Evolutionary conservation across 2,329 filamentous ascomycete genomes (phyloP), one percentile per base, ranked within the genome.

Genomic region (Colletotrichum chrysophilum): DNA sequence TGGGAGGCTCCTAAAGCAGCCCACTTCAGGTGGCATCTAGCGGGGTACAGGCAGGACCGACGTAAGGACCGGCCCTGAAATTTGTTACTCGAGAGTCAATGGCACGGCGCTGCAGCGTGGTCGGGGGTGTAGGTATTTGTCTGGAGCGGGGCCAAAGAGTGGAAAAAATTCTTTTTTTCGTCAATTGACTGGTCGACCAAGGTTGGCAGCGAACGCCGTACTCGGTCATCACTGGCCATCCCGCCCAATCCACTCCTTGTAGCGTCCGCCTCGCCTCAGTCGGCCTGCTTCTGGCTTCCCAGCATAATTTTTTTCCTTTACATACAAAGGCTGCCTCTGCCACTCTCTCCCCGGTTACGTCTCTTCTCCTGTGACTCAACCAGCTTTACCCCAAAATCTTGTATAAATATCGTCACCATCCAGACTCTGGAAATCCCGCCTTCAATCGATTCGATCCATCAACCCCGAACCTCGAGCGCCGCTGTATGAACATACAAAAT

Each of bases 221-320:
- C 74, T 76, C 74, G 70, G 70, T 74, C 74, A 65, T 76, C 65
- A 76, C 74, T 74, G 74, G 74, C 70, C 70, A 76, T 76, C 74
- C 74, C 74, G 70, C 74, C 74, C 74, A 76, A 76, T 76, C 74
- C 74, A 75, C 74, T 74, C 74, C 70, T 76, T 74, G 70, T 60
- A 74, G 48, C 70, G 58, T 74, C 74, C 70, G 70, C 70, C 70
- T 76, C 65, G 74, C 64, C 73, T 75, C 56, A 34, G 62, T 55
- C 56, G 34, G 58, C 58, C 34, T 60, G 58, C 43, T 36, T 70
- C 67, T 68, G 67, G 66, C 70, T 75, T 66, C 56, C 67, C 56
- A 62, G 67, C 67, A 62, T 69, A 69, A 60, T 69, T 68, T 55
- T 52, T 52, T 34, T 32, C 48, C 43, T 74, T 61, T 36, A 34